phyloP scores from a whole-genome alignment of 306 rosid genomes.

The Abrus pulchellus region DNA sequence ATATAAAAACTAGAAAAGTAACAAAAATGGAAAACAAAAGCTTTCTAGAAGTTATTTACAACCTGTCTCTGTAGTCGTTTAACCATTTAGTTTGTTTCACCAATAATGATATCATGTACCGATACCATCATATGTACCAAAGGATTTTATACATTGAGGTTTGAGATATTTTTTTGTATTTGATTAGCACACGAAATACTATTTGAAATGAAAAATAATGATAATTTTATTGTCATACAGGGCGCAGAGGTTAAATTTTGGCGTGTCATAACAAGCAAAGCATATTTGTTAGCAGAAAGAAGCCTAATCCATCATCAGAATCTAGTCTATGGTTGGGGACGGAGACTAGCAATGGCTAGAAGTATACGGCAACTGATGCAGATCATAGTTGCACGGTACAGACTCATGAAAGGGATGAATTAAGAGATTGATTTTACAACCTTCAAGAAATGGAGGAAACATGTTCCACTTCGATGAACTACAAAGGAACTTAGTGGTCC shows the following conservation, averaged over 20 bases:
- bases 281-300: constrained; percentile 14
- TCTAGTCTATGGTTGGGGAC: constrained; percentile 11
- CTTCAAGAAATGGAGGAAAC: constrained; percentile 37
- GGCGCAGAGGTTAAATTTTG: constrained; percentile 10
- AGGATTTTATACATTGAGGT: neutral
- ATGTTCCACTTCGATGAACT: constrained; percentile 19
- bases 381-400: neutral
- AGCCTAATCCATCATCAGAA: constrained; percentile 19
- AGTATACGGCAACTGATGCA: constrained; percentile 14
- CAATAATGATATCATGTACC: neutral
- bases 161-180: neutral
- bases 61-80: neutral
- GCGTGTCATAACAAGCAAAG: constrained; percentile 30
- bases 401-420: constrained; percentile 24
- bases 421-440: constrained; percentile 13
- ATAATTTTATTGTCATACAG: constrained; percentile 27
- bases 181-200: neutral
- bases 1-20: neutral
- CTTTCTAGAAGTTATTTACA: neutral
- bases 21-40: neutral
- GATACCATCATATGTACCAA: neutral
- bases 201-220: neutral
- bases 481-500: constrained; percentile 2
- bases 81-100: neutral
- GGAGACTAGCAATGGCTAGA: constrained; percentile 26